Evolutionary conservation across 345 rosid genomes (phyloP), one percentile per base, ranked within the genome.

Genomic region (Barbarea vulgaris): DNA sequence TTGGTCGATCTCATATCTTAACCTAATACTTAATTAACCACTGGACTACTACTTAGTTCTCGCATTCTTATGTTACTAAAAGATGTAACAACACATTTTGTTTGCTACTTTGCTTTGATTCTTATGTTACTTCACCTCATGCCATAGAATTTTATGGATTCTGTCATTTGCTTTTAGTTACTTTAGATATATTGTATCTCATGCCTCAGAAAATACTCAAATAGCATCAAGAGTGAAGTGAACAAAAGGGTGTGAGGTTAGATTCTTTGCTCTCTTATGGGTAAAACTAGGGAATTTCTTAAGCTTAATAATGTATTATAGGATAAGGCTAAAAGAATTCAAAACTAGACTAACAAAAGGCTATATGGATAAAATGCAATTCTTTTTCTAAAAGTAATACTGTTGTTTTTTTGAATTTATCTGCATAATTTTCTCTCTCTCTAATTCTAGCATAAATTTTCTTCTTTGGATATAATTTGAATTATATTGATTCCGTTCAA

Each of bases 101-200:
- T 70, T 54, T 15, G 72, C 80, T 77, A 57, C 77, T 42, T 72
- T 67, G 77, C 74, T 72, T 77, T 52, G 68, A 72, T 78, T 72
- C 81, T 17, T 59, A 65, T 67, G 52, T 72, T 72, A 73, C 69
- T 66, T 66, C 69, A 25, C 10, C 53, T 65, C 17, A 41, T 30
- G 25, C 9, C 64, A 65, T 50, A 72, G 48, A 37, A 50, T 64
- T 70, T 47, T 34, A 65, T 55, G 62, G 80, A 57, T 76, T 77
- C 28, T 64, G 53, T 56, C 75, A 55, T 64, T 25, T 77, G 41
- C 48, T 58, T 77, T 77, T 48, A 14, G 48, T 63, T 31, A 27
- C 42, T 46, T 56, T 67, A 75, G 37, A 9, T 67, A 31, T 41
- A 60, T 30, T 33, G 2, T 24, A 34, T 41, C 3, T 30, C 39